Conservation (phyloP, 108 stramenopile species). For the Cyclostephanos invisitatus region DNA sequence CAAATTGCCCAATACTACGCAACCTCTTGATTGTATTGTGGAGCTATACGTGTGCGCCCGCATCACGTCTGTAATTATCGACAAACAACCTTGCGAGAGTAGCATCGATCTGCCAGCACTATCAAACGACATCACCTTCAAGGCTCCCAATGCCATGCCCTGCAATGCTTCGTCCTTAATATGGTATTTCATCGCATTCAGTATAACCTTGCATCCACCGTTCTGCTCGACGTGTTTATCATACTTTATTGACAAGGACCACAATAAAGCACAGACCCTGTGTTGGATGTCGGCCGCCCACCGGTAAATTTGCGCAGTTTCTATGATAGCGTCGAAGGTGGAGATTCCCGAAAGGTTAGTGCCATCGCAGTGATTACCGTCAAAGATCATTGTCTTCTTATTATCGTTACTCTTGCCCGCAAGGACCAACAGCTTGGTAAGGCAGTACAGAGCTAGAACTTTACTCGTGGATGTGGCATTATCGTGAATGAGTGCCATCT, state of each 20-base stretch:
- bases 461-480: conserved; percentile 7
- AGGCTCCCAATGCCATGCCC: conserved; percentile 34
- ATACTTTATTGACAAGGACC: conserved; percentile 32
- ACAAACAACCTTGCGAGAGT: conserved; percentile 3
- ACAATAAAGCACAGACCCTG: conserved; percentile 35
- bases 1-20: conserved; percentile 38
- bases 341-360: neutral
- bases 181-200: conserved; percentile 27
- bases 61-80: conserved; percentile 33
- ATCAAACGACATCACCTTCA: conserved; percentile 40
- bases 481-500: conserved; percentile 27
- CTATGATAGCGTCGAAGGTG: conserved; percentile 39
- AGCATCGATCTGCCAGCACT: conserved; percentile 21
- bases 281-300: conserved; percentile 33
- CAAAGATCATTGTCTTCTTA: conserved; percentile 24
- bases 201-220: conserved; percentile 40
- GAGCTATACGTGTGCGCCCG: conserved; percentile 18
- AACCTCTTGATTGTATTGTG: conserved; percentile 43
- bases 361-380: conserved; percentile 5
- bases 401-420: conserved; percentile 34
- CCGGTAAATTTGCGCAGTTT: conserved; percentile 51
- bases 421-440: conserved; percentile 37
- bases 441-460: conserved; percentile 36
- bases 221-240: conserved; percentile 27
- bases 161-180: conserved; percentile 31